Conservation (phyloP, 306 rosid genomes). For the Crataegus laevigata region DNA sequence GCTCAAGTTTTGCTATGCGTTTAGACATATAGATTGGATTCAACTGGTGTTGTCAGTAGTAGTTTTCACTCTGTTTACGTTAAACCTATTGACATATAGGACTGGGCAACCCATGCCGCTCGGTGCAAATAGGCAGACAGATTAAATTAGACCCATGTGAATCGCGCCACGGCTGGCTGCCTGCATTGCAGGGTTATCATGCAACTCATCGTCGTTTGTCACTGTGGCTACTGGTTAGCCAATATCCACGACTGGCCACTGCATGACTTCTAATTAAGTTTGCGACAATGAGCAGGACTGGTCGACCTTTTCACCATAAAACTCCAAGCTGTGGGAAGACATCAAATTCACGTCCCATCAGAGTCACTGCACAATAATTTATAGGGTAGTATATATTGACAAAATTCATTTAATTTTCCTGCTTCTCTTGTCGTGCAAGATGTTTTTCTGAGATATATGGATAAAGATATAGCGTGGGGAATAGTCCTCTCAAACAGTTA, state of each 20-base stretch:
- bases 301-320: conserved; percentile 1
- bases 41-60: background rate
- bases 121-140: background rate
- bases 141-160: background rate
- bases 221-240: background rate
- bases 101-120: background rate
- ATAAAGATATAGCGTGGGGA: background rate
- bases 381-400: background rate
- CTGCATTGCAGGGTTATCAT: background rate
- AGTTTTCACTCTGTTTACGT: background rate
- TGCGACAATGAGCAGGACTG: background rate
- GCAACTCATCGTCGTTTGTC: background rate
- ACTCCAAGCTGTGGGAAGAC: background rate
- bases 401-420: conserved; percentile 2
- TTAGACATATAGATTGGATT: background rate
- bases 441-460: background rate
- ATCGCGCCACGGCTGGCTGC: background rate
- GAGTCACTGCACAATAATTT: background rate
- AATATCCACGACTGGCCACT: background rate
- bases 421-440: background rate
- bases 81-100: background rate
- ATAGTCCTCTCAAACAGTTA: background rate
- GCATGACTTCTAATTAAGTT: background rate
- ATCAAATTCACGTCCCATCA: background rate
- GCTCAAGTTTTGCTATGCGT: background rate